Base-by-base conservation (phyloP, 495 filamentous ascomycete genomes). In the Lophiotrema nucula region DNA sequence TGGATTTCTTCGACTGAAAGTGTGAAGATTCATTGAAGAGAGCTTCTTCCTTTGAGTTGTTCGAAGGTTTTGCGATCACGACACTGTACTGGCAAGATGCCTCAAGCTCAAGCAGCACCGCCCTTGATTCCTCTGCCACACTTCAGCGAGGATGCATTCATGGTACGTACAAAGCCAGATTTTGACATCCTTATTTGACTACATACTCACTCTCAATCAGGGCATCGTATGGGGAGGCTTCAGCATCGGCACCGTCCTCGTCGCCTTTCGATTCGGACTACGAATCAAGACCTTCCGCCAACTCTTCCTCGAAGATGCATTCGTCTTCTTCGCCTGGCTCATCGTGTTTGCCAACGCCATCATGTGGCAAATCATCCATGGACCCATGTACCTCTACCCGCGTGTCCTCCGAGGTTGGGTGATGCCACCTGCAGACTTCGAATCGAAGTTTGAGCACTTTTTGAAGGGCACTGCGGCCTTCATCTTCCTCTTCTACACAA, bases 161-260 rank as follows among this genome's bases (percentile, higher is more conserved):
- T 47, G 44, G 44, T 47, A 24, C 8, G 44, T 12, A 26, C n/a
- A 16, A 23, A 11, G 23, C 23, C 44, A 16, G 44, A 19, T 26
- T 26, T 4, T 47, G 10, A 12, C 44, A 12, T 6, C 13, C 23
- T 16, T 11, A 23, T 12, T 23, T n/a, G n/a, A n/a, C n/a, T n/a
- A n/a, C 44, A 24, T 6, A 47, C 8, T 35, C n/a, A n/a, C 8
- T 47, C 4, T 12, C 10, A 8, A 13, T 6, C 19, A 51, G 47
- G 47, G 47, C 12, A 51, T 51, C 23, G 47, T 51, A 19, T 51
- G 47, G 47, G 47, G 47, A 35, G 47, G 47, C 47, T 51, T 51
- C 47, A 51, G 25, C 5, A 8, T 51, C 23, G 47, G 25, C 33
- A 51, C 47, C 27, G 13, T 51, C 38, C 38, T 51, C 21, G 47